Conservation (phyloP, 2,329 filamentous ascomycete genomes). For the Aspergillus caelatus region DNA sequence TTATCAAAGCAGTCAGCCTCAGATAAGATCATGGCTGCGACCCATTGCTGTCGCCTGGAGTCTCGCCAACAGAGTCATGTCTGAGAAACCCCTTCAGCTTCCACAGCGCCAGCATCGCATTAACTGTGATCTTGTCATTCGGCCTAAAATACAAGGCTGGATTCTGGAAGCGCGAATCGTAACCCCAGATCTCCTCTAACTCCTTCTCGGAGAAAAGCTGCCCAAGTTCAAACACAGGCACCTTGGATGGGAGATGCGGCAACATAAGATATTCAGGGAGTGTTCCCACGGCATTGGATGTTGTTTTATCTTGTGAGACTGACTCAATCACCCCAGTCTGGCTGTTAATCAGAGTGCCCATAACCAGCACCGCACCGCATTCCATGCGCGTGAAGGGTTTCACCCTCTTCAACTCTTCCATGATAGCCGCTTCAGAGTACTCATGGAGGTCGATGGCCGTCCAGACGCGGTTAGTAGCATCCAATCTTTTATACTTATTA, state of each 20-base stretch:
- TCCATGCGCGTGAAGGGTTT: slow-evolving; percentile 31
- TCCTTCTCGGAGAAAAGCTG: slow-evolving; percentile 34
- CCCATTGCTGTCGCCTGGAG: neutral
- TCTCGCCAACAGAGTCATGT: neutral
- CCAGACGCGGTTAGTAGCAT: slow-evolving; percentile 30
- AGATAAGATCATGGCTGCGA: neutral
- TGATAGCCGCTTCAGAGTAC: slow-evolving; percentile 23
- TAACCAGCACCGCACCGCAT: slow-evolving; percentile 34
- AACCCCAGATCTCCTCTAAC: slow-evolving; percentile 30
- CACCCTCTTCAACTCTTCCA: slow-evolving; percentile 23
- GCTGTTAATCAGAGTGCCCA: slow-evolving; percentile 11
- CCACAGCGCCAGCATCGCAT: slow-evolving; percentile 43
- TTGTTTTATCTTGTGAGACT: neutral
- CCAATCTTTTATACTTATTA: slow-evolving; percentile 22
- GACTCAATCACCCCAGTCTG: slow-evolving; percentile 1
- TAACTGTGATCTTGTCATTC: slow-evolving; percentile 26
- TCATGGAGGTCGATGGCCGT: slow-evolving; percentile 25
- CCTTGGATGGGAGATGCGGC: slow-evolving; percentile 29
- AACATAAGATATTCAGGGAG: slow-evolving; percentile 34
- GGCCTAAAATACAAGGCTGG: slow-evolving; percentile 42
- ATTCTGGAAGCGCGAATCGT: slow-evolving; percentile 33
- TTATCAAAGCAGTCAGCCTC: neutral
- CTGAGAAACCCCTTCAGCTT: slow-evolving; percentile 39
- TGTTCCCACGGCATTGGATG: neutral
- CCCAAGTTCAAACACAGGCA: slow-evolving; percentile 43